Base-by-base conservation (phyloP, 148 eudicot species). In the Diospyros kaki region DNA sequence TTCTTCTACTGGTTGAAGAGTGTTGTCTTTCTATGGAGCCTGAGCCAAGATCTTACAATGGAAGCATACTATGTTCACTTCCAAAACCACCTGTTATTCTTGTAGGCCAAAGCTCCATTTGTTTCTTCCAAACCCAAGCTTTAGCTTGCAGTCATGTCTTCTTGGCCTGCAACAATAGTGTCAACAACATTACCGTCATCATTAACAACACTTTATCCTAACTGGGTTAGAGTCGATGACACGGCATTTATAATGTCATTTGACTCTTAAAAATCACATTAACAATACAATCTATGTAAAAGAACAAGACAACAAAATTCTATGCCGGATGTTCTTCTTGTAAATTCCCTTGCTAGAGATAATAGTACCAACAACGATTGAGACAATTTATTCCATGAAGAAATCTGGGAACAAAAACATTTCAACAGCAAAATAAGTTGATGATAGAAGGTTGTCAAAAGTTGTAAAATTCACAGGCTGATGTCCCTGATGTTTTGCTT, bases 91-190 rank as follows among this genome's bases (percentile, higher is more conserved):
- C 4, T 5, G 8, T 17, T 60, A 13, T 59, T 75, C 51, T 73
- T 41, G 67, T 12, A 39, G 7, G 18, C 68, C 18, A n/a, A 68
- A 58, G 50, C 38, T 52, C 28, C 42, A 10, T 61, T 9, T 9
- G 48, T 58, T 77, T 11, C 54, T 53, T 55, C 55, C 15, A 4
- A 54, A 64, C 10, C 10, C 10, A 44, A 73, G 59, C 58, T 66
- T 73, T 43, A 39, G 45, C 61, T 52, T 59, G 43, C n/a, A 63
- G 66, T 79, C 64, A 82, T 2, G 79, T 60, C 72, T 66, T 55
- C 79, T 82, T 82, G 63, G 85, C 85, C 85, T 82, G 80, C 60
- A 56, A 68, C 61, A 66, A 67, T 9, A 53, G 71, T 41, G 69
- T 14, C 45, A 50, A 54, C 41, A 54, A 5, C 13, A 9, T 43